Evolutionary conservation across 805 yeast genomes (phyloP), one percentile per base, ranked within the genome.

Genomic region (Geotrichum ghanense): DNA sequence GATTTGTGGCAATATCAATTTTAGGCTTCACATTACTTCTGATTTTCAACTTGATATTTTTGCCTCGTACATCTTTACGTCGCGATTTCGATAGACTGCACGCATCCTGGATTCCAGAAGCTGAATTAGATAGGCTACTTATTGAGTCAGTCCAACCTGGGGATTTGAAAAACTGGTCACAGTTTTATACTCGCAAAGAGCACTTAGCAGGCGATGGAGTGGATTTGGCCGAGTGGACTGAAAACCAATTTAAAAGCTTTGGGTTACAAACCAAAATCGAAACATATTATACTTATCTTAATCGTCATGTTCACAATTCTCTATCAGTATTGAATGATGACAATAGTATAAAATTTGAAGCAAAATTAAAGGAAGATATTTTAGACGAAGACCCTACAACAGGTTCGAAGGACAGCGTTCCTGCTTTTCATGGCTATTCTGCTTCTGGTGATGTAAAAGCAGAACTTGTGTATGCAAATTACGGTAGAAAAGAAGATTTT

Each of bases 11-110:
- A 5, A 31, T 31, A 6, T 31, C 37, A 10, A 31, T 67, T 0
- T 57, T 76, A 20, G 83, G 85, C 1, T 50, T 78, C 1, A 45
- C 71, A 2, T 76, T 78, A 42, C 63, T 78, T 27, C 56, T 76
- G 14, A 68, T 74, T 2, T 78, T 83, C 58, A 76, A 83, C 37
- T 67, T 85, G 44, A 76, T 81, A 0, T 88, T 88, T 59, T 68
- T 87, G 14, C 96, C 95, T 1, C 64, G 95, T 48, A 85, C 97
- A 1, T 84, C 95, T 1, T 66, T 86, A 17, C 77, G 83, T 44
- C 68, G 95, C 52, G 96, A 89, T 62, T 76, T 83, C 56, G 73
- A 90, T 55, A 66, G 95, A 44, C 61, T 85, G 52, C 85, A 86
- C 62, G 79, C 81, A 25, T 72, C 78, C 27, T 73, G 68, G 45